Conservation (phyloP, 2,329 filamentous ascomycete genomes). For the Trichoderma atrobrunneum region DNA sequence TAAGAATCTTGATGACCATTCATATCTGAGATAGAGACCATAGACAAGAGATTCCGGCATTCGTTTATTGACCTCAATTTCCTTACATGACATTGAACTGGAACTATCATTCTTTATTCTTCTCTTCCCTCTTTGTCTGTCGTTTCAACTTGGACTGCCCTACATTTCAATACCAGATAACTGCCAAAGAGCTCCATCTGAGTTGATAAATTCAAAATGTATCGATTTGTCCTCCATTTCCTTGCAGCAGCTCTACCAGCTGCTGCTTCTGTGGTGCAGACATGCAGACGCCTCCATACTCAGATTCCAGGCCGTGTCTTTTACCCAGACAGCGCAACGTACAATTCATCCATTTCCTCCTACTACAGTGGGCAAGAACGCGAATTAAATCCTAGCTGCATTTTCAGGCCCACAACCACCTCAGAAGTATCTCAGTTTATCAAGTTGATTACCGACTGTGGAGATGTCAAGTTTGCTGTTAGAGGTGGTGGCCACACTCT, state of each 20-base stretch:
- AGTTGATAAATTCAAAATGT: not conserved
- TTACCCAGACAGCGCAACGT: not conserved
- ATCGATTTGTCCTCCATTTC: not conserved
- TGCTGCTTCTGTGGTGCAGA: not conserved
- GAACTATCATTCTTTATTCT: not conserved
- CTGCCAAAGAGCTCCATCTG: not conserved
- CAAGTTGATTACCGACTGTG: not conserved
- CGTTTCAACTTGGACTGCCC: not conserved
- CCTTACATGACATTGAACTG: not conserved
- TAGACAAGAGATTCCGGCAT: not conserved
- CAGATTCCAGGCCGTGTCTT: not conserved
- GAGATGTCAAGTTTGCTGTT: constrained; percentile 30
- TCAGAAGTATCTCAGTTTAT: not conserved
- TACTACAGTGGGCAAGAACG: not conserved
- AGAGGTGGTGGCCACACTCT: constrained; percentile 45
- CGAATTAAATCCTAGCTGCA: not conserved
- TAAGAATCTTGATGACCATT: not conserved
- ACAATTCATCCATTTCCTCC: not conserved
- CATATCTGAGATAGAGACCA: not conserved
- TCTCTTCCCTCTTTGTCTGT: not conserved
- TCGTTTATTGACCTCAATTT: not conserved
- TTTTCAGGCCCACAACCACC: not conserved
- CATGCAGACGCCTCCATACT: not conserved
- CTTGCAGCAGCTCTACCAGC: not conserved
- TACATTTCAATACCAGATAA: not conserved